Percentiles rank a stretch among this genome's conserved stretches.
phyloP scores from a whole-genome alignment of 306 rosid species.

The Ormosia emarginata region DNA sequence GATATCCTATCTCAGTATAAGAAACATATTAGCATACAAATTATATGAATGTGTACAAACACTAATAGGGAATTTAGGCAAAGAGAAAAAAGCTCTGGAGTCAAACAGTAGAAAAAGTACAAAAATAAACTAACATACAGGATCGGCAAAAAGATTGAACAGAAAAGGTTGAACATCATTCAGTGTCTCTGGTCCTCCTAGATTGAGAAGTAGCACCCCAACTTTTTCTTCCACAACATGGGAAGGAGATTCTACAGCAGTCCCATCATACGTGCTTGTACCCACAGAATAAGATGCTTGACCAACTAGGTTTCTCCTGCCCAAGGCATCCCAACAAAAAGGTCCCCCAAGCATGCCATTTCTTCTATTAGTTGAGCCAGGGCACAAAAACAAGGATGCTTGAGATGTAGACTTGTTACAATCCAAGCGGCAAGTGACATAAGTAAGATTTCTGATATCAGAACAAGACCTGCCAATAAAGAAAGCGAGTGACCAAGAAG shows the following conservation, averaged over 20 bases:
- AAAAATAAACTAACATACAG: conserved; percentile 47
- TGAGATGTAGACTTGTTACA: conserved; percentile 37
- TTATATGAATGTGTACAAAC: background rate
- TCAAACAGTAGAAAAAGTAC: background rate
- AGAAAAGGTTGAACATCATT: conserved; percentile 94
- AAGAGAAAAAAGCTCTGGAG: background rate
- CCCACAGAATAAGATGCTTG: conserved; percentile 46
- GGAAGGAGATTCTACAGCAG: conserved; percentile 43
- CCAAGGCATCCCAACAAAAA: conserved; percentile 6
- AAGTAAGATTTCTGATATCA: conserved; percentile 11
- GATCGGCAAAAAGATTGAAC: conserved; percentile 95
- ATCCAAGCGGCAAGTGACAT: conserved; percentile 30
- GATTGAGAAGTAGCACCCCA: conserved; percentile 92
- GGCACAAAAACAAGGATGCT: conserved; percentile 33
- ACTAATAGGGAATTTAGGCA: background rate
- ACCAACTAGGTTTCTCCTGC: conserved; percentile 39
- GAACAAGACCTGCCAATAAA: conserved; percentile 45
- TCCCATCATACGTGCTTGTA: conserved; percentile 40
- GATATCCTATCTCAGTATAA: conserved; percentile 61
- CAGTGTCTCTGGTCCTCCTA: conserved; percentile 97
- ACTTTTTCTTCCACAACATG: conserved; percentile 63
- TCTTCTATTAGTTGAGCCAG: conserved; percentile 26
- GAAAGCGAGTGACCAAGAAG: background rate
- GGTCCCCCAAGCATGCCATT: conserved; percentile 25
- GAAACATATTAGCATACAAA: conserved; percentile 19